Conservation (phyloP, 768 basidiomycete genomes). For the Serendipita vermifera region DNA sequence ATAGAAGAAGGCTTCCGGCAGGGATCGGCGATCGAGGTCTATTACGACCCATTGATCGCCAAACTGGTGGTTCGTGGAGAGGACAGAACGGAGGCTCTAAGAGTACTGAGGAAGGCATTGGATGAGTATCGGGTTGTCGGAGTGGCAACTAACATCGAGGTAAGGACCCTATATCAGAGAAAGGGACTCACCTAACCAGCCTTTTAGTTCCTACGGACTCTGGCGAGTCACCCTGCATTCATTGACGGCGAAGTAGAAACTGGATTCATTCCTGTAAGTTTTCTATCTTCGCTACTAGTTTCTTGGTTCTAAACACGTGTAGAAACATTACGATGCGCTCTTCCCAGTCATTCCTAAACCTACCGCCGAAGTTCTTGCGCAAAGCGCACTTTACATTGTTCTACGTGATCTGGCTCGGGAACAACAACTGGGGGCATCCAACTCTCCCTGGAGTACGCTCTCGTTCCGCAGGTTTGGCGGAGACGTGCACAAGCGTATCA, state of each 20-base stretch:
- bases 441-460: conserved; percentile 58
- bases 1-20: conserved; percentile 82
- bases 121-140: conserved; percentile 87
- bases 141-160: conserved; percentile 77
- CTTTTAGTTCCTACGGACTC: conserved; percentile 46
- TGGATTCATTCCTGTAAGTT: conserved; percentile 73
- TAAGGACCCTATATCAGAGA: background rate
- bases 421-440: conserved; percentile 18
- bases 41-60: conserved; percentile 85
- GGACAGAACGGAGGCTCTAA: conserved; percentile 71
- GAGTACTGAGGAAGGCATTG: conserved; percentile 64
- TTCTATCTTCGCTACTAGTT: background rate
- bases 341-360: conserved; percentile 55
- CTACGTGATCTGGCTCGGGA: conserved; percentile 42
- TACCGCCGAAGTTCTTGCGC: conserved; percentile 51
- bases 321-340: conserved; percentile 78
- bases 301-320: conserved; percentile 3
- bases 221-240: conserved; percentile 70
- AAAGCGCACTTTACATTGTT: conserved; percentile 63
- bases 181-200: background rate
- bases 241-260: conserved; percentile 74
- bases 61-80: conserved; percentile 83
- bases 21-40: conserved; percentile 72
- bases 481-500: conserved; percentile 46
- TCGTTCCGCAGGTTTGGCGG: conserved; percentile 68